Evolutionary conservation across 306 rosid genomes (phyloP).

Genomic region (Macrotyloma uniflorum): DNA sequence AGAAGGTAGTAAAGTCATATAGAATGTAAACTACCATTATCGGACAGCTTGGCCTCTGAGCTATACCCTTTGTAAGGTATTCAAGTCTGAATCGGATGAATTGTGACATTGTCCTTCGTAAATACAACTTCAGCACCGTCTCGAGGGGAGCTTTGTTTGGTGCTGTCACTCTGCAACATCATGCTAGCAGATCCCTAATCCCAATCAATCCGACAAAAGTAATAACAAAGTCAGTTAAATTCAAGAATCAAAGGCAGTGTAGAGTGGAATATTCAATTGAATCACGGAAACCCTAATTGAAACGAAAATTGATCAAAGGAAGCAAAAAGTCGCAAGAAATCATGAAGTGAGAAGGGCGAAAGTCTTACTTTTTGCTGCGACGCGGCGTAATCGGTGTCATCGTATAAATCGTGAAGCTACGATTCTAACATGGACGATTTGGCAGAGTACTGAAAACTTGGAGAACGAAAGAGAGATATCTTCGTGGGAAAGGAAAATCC

Average conservation of each 20-base stretch:
- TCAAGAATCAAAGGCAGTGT: too few species aligned
- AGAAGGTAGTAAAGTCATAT: slow-evolving; percentile 7
- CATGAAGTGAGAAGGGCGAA: slow-evolving; percentile 12
- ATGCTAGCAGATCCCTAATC: too few species aligned
- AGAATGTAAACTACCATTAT: slow-evolving; percentile 64
- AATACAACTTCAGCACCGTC: too few species aligned
- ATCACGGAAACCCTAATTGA: too few species aligned
- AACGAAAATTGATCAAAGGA: too few species aligned
- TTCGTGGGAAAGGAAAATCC: slow-evolving; percentile 46
- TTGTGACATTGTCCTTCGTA: slow-evolving; percentile 83
- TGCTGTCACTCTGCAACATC: too few species aligned
- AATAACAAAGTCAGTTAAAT: too few species aligned
- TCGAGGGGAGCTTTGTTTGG: too few species aligned
- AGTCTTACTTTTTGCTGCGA: slow-evolving; percentile 77
- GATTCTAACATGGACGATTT: slow-evolving; percentile 73
- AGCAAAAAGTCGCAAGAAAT: too few species aligned
- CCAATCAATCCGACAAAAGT: too few species aligned
- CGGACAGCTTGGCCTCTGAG: slow-evolving; percentile 70
- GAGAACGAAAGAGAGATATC: slow-evolving; percentile 9
- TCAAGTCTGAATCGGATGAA: slow-evolving; percentile 97
- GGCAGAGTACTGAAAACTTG: neutral
- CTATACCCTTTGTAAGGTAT: slow-evolving; percentile 75
- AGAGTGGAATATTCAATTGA: too few species aligned
- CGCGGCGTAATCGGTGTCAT: slow-evolving; percentile 96
- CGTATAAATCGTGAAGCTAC: slow-evolving; percentile 88